Evolutionary conservation across 768 basidiomycete species (phyloP).

Genomic region (Tricholoma hemisulphureum): DNA sequence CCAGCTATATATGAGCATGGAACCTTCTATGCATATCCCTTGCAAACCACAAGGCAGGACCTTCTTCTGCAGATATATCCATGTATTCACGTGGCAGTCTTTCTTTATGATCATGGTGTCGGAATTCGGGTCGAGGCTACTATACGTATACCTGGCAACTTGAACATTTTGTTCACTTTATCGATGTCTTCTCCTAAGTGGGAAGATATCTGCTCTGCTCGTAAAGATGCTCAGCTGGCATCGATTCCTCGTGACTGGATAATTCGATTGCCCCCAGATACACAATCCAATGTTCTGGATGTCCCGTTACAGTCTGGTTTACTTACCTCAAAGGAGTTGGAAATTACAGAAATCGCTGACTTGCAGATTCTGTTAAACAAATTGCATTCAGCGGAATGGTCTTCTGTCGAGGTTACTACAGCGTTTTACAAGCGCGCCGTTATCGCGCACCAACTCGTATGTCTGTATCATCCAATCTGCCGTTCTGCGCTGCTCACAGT

Average conservation of each 20-base stretch:
- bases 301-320: constrained; percentile 52
- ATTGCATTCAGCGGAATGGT: constrained; percentile 47
- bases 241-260: constrained; percentile 58
- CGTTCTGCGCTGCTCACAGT: background rate
- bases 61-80: too few species aligned
- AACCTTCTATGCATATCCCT: too few species aligned
- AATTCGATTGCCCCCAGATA: constrained; percentile 37
- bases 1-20: too few species aligned
- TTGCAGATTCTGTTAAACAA: constrained; percentile 42
- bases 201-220: constrained; percentile 28
- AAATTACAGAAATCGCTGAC: constrained; percentile 56
- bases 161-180: too few species aligned
- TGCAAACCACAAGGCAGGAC: too few species aligned
- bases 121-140: too few species aligned
- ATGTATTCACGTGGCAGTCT: too few species aligned
- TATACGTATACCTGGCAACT: too few species aligned
- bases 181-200: constrained; percentile 13
- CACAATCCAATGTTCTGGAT: constrained; percentile 46
- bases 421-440: constrained; percentile 69
- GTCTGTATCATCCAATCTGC: constrained; percentile 7
- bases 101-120: too few species aligned
- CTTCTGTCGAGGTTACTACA: constrained; percentile 55
- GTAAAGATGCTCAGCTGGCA: constrained; percentile 47
- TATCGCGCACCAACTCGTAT: constrained; percentile 64
- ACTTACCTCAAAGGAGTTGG: constrained; percentile 51